Evolutionary conservation across 768 basidiomycete species (phyloP), one percentile per base, ranked within the genome.

Genomic region (Lactarius sanguifluus): DNA sequence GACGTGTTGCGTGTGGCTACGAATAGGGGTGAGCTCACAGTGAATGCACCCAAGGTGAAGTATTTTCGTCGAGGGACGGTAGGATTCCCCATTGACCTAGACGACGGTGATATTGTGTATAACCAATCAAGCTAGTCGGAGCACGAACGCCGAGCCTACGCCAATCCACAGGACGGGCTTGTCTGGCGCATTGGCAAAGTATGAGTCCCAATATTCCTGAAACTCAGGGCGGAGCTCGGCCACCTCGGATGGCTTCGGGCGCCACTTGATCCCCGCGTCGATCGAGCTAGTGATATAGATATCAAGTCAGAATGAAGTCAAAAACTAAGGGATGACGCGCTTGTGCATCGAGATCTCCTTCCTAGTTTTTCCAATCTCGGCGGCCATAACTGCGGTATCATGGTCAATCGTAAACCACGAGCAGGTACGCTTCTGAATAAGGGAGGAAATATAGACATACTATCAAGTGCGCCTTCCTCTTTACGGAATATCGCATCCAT

Each of bases 211-310:
- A 50, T 79, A 75, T 28, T 76, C 56, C 32, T 77, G 71, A 70
- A 88, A 88, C 6, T 72, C 78, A 9, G 82, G 78, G 0, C 80
- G 79, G 40, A 88, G 74, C n/a, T 77, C 77, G 58, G 80, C 76
- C 28, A 86, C 76, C 52, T 88, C 87, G 6, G 78, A 76, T 5
- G 70, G 70, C 20, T 73, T 80, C 3, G 87, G 87, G 30, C 88
- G 79, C 15, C 86, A 70, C 70, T 86, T 87, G 66, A 85, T 79
- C 5, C 83, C 86, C 34, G 81, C 81, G 68, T 88, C 84, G 38
- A 83, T 70, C 8, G 57, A 61, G 36, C 65, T 61, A 32, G 36
- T 36, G 7, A 20, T 5, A 43, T 30, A 25, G 28, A 15, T 20
- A 65, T 18, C 6, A 32, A 20, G 2, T 12, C 7, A 32, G 28